These are phyloP conservation scores for Daucus carota DNA, from an alignment of 129 eudicot species.

Conservation along the genomic window DH1_v3.0 NC_030381.2:7577501-7578000, in stretches of 20 bases:
- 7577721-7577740: neutral
- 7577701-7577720: neutral
- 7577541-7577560: neutral
- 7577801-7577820: constrained; percentile 71
- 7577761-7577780: constrained; percentile 49
- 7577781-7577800: constrained; percentile 60
- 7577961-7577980: constrained; percentile 90
- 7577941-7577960: constrained; percentile 90
- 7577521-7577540: neutral
- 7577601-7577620: neutral
- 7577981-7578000: constrained; percentile 97
- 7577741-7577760: constrained; percentile 9
- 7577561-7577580: neutral
- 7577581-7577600: neutral
- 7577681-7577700: neutral
- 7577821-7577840: constrained; percentile 76
- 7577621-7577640: neutral
- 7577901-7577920: neutral
- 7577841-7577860: constrained; percentile 45
- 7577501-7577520: neutral
- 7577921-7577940: constrained; percentile 52
- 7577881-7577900: neutral
- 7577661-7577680: neutral
- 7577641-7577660: neutral
- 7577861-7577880: neutral